Conservation (phyloP, 192 early-diverging fungal species). For the Backusella tuberculispora region DNA sequence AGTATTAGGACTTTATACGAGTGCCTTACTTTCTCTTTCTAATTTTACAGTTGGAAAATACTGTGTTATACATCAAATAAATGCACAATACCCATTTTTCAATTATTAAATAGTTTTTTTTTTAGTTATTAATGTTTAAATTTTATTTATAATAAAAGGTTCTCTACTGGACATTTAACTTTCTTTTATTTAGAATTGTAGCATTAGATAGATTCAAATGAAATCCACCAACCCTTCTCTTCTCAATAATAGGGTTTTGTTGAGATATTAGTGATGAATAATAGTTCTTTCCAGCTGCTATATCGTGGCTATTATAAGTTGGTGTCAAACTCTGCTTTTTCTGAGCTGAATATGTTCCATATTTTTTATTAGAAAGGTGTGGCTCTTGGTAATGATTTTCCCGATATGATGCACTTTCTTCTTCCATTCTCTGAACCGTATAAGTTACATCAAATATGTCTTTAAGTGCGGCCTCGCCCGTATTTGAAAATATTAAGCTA, state of each 20-base stretch:
- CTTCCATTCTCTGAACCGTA: conserved; percentile 74
- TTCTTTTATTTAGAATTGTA: background rate
- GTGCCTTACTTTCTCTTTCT: too few species aligned
- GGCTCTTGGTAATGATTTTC: background rate
- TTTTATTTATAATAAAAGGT: too few species aligned
- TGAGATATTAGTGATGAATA: background rate
- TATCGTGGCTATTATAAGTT: background rate
- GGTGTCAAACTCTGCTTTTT: background rate
- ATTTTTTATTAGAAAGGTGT: background rate
- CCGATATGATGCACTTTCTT: conserved; percentile 42
- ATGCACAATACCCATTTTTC: too few species aligned
- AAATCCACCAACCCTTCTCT: background rate
- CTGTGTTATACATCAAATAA: too few species aligned
- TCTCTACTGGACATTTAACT: too few species aligned
- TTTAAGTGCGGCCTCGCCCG: conserved; percentile 57
- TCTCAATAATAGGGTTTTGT: background rate
- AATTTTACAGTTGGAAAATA: too few species aligned
- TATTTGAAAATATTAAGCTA: conserved; percentile 33
- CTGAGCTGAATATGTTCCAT: background rate
- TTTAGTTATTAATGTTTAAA: too few species aligned
- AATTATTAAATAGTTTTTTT: too few species aligned
- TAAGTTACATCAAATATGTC: conserved; percentile 74
- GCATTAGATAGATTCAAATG: background rate
- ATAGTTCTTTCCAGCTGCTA: background rate
- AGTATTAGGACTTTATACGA: too few species aligned